Evolutionary conservation across 208 protist species (phyloP).

Genomic region (Strigomonas galati): DNA sequence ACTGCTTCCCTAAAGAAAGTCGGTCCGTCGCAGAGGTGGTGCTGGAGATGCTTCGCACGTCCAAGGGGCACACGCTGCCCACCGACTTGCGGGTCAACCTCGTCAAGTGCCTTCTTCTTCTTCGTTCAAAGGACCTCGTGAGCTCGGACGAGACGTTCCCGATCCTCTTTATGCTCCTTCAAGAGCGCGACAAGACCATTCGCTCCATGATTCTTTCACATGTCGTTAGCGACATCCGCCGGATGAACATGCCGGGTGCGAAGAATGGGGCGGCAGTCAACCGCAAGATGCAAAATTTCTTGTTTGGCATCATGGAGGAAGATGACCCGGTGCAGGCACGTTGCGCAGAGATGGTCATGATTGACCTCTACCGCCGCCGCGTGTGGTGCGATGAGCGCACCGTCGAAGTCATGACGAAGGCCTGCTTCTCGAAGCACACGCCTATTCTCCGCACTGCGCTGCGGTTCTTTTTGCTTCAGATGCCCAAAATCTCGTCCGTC

Average conservation of each 20-base stretch:
- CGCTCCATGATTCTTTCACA: conserved; percentile 86
- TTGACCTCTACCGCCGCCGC: conserved; percentile 96
- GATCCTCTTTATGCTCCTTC: conserved; percentile 95
- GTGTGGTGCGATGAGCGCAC: conserved; percentile 93
- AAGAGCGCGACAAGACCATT: conserved; percentile 93
- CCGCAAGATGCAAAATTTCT: conserved; percentile 93
- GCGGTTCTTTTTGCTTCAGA: conserved; percentile 94
- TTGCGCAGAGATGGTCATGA: conserved; percentile 96
- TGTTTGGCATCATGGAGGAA: conserved; percentile 94
- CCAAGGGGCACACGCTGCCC: conserved; percentile 72
- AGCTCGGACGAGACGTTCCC: conserved; percentile 83
- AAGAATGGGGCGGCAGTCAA: conserved; percentile 92
- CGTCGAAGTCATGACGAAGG: conserved; percentile 95
- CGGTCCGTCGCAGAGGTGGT: conserved; percentile 78
- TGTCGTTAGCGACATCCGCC: conserved; percentile 95
- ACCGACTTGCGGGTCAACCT: conserved; percentile 80
- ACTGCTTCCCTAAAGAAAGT: conserved; percentile 90
- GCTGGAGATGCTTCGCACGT: conserved; percentile 79
- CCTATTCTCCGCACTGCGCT: conserved; percentile 93
- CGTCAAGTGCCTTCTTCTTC: conserved; percentile 91
- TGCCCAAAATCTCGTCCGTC: conserved; percentile 73
- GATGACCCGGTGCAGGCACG: conserved; percentile 90
- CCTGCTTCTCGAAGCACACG: conserved; percentile 91
- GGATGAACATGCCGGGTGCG: conserved; percentile 84
- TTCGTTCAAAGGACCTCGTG: conserved; percentile 92